Percentiles rank a stretch among this genome's conserved stretches.
Evolutionary conservation across 1,139 yeast genomes (phyloP).

Genomic region (Komagataea norvegica): DNA sequence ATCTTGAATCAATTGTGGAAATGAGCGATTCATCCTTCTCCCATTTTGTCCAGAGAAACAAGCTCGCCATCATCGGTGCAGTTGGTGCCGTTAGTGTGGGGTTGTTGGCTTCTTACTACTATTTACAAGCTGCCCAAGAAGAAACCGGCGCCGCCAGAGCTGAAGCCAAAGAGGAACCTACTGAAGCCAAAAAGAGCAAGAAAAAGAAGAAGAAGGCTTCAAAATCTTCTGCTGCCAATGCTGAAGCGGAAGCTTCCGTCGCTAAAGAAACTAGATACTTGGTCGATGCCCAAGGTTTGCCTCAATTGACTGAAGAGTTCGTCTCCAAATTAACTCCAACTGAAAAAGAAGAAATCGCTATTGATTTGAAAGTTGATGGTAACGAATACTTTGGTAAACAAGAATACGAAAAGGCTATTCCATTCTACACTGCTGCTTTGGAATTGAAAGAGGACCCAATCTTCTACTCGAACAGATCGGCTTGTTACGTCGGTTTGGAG

Average conservation of each 20-base stretch:
- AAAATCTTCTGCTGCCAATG: constrained; percentile 20
- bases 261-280: constrained; percentile 11
- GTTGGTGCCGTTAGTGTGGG: constrained; percentile 60
- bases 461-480: constrained; percentile 90
- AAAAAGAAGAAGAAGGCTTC: constrained; percentile 35
- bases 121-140: constrained; percentile 32
- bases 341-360: constrained; percentile 66
- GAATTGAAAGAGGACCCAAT: constrained; percentile 75
- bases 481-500: constrained; percentile 82
- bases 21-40: constrained; percentile 14
- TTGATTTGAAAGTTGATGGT: constrained; percentile 84
- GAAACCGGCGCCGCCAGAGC: constrained; percentile 4
- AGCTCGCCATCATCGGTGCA: constrained; percentile 55
- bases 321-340: constrained; percentile 44
- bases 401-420: constrained; percentile 67
- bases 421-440: constrained; percentile 74
- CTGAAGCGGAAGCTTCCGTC: constrained; percentile 4
- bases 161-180: constrained; percentile 1
- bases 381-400: constrained; percentile 71
- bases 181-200: constrained; percentile 14
- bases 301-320: constrained; percentile 45
- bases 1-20: background rate
- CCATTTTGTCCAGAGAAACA: constrained; percentile 45
- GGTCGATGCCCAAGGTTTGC: constrained; percentile 24
- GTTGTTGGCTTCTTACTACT: constrained; percentile 50